Conservation (phyloP, 768 basidiomycete species). For the Mycena vitilis region DNA sequence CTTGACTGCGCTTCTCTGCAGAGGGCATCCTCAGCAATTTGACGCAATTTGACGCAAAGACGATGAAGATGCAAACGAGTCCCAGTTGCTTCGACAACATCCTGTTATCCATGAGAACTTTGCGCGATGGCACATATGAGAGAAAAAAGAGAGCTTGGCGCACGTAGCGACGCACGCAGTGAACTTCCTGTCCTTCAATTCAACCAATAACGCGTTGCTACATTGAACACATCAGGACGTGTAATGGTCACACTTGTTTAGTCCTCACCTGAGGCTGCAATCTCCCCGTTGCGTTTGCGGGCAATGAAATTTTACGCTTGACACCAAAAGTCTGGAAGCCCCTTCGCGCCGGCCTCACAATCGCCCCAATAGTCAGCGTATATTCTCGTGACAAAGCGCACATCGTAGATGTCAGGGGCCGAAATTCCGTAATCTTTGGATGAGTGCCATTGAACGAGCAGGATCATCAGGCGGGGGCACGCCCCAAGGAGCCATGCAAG, state of each 20-base stretch:
- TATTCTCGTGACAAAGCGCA: neutral
- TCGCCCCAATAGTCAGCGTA: neutral
- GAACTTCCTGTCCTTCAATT: neutral
- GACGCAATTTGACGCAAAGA: too few species aligned
- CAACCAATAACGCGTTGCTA: neutral
- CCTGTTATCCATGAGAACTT: too few species aligned
- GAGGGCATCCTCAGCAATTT: too few species aligned
- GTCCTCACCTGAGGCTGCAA: neutral
- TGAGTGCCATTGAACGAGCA: neutral
- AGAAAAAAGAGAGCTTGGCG: too few species aligned
- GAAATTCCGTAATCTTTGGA: neutral
- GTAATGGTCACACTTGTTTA: neutral
- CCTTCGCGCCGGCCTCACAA: neutral
- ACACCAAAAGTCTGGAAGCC: neutral
- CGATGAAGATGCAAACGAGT: too few species aligned
- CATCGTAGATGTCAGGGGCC: neutral
- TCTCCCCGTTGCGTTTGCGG: neutral
- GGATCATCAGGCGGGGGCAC: neutral
- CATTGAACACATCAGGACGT: neutral
- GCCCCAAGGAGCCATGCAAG: neutral
- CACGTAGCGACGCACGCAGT: too few species aligned
- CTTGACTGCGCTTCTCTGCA: too few species aligned
- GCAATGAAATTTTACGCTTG: neutral
- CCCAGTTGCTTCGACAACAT: too few species aligned
- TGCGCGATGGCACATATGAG: too few species aligned